A percentile compares a stretch with the other conserved stretches of the same genome.
Conservation (phyloP, 2,329 filamentous ascomycete species). For the Trichoderma harzianum region DNA sequence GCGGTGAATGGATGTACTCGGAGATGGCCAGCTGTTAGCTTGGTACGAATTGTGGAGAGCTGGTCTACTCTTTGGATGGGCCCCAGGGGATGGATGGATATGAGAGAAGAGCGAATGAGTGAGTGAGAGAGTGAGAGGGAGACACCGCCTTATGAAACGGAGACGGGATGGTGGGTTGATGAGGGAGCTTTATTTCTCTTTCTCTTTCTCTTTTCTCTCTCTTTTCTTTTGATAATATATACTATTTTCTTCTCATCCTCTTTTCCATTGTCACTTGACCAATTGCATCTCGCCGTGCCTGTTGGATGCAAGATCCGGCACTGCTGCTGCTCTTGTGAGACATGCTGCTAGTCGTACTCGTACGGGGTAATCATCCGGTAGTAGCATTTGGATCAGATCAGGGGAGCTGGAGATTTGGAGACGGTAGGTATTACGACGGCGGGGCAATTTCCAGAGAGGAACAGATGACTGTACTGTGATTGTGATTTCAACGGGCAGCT, state of each 20-base stretch:
- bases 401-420: slow-evolving; percentile 8
- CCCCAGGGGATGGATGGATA: not conserved
- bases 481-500: not conserved
- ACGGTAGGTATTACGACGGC: slow-evolving; percentile 1
- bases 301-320: not conserved
- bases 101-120: not conserved
- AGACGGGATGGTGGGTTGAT: not conserved
- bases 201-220: not conserved
- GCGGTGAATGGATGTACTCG: not conserved
- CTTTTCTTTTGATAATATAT: not conserved
- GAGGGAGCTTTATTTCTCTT: not conserved
- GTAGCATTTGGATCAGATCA: slow-evolving; percentile 1
- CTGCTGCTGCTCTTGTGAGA: not conserved
- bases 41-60: not conserved
- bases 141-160: not conserved
- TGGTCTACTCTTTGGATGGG: not conserved
- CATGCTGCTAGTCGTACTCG: not conserved
- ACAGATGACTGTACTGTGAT: not conserved
- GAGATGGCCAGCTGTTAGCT: not conserved
- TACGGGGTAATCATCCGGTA: not conserved
- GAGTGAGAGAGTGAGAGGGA: not conserved
- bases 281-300: not conserved
- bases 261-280: not conserved
- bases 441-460: not conserved
- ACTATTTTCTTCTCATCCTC: too few species aligned